Evolutionary conservation across 176 grass and related monocot genomes (phyloP).

Genomic region (Puccinellia tenuiflora): DNA sequence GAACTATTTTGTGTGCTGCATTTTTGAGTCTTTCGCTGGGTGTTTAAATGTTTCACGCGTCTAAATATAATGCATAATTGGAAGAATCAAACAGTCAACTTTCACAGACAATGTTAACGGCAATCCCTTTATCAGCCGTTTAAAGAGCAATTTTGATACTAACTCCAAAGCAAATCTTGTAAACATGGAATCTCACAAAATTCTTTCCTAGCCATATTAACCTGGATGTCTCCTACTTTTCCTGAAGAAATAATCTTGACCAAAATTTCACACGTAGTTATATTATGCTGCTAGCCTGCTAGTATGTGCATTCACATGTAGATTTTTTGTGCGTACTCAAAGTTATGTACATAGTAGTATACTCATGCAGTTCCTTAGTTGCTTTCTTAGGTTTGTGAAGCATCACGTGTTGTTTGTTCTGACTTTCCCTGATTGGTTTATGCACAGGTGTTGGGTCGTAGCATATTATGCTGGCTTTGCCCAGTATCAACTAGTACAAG

Average conservation of each 20-base stretch:
- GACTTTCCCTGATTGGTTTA: neutral
- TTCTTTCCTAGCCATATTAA: neutral
- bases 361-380: neutral
- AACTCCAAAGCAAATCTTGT: neutral
- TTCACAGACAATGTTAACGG: neutral
- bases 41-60: neutral
- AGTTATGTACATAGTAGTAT: neutral
- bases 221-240: neutral
- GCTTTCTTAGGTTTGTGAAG: neutral
- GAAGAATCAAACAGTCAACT: neutral
- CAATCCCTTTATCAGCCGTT: neutral
- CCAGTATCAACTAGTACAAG: slow-evolving; percentile 47
- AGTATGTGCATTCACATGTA: neutral
- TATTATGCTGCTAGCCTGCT: neutral
- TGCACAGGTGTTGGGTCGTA: slow-evolving; percentile 61
- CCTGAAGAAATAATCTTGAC: neutral
- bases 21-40: neutral
- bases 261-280: neutral
- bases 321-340: neutral
- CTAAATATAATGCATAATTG: neutral
- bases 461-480: slow-evolving; percentile 78
- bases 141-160: neutral
- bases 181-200: neutral
- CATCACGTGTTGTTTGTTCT: neutral
- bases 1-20: neutral